phyloP scores from a whole-genome alignment of 2,329 filamentous ascomycete genomes.

The Metarhizium humberi region DNA sequence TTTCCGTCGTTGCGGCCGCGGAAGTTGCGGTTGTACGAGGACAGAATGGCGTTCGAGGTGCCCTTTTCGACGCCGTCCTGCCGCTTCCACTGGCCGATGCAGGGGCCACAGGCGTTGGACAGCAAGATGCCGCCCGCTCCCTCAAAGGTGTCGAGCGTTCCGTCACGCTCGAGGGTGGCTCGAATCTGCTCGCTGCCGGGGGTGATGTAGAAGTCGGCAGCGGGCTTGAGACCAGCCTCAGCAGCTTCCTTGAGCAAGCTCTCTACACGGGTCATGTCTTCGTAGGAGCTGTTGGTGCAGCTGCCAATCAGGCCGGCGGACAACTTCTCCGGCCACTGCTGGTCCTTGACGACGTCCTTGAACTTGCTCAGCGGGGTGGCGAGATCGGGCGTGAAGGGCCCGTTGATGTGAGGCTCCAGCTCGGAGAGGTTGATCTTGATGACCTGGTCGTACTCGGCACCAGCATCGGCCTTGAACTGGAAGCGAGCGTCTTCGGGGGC shows the following conservation, averaged over 20 bases:
- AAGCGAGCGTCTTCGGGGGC: conserved; percentile 38
- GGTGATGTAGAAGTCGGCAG: conserved; percentile 88
- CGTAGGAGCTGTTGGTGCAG: conserved; percentile 97
- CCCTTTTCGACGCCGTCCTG: conserved; percentile 80
- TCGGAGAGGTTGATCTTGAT: conserved; percentile 84
- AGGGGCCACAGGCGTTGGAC: conserved; percentile 90
- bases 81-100: conserved; percentile 91
- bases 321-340: conserved; percentile 84
- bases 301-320: conserved; percentile 92
- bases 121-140: conserved; percentile 81
- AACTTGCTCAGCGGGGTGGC: conserved; percentile 89
- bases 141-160: conserved; percentile 77
- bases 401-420: conserved; percentile 94
- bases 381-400: conserved; percentile 91
- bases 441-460: conserved; percentile 80
- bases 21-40: conserved; percentile 98
- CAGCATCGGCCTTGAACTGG: conserved; percentile 68
- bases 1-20: conserved; percentile 95
- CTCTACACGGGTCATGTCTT: conserved; percentile 96
- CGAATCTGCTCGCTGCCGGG: conserved; percentile 95
- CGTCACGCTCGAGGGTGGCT: conserved; percentile 82
- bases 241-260: conserved; percentile 85
- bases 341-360: conserved; percentile 70
- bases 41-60: conserved; percentile 86
- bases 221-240: conserved; percentile 81